Evolutionary conservation across 2,329 filamentous ascomycete genomes (phyloP), one percentile per base, ranked within the genome.

Genomic region (Paracamarosporium sp.): DNA sequence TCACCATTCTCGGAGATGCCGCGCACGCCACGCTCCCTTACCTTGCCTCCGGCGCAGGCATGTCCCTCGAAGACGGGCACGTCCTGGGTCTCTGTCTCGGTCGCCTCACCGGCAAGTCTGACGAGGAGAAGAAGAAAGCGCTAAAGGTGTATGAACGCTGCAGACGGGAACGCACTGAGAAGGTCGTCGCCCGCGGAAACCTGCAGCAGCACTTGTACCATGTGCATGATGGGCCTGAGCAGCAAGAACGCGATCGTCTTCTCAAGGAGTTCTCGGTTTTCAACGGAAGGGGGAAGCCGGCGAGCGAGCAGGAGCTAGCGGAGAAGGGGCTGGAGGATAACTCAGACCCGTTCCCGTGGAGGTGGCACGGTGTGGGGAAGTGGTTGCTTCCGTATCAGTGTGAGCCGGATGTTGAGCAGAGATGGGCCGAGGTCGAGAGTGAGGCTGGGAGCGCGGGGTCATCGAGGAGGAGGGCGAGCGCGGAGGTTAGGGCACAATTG

Each of bases 1-100:
- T 87, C 64, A 83, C 84, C 0, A 80, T 89, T 66, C 77, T 89
- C 0, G 87, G 88, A 0, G 87, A 90, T 64, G 85, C 86, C 0
- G 85, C 86, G 2, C 86, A 90, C 60, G 86, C 87, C 5, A 89
- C 86, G 0, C 76, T 90, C 0, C 88, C 87, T 0, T 90, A 90
- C 66, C 76, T 88, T 0, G 85, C 85, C 1, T 80, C 76, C 6
- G 81, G 84, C 2, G 85, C 85, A 0, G 85, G 85, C 2, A 87
- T 88, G 85, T 82, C 83, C 4, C 76, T 88, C 1, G 86, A 88
- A 69, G 86, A 88, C 53, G 86, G 79, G 0, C 83, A 83, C 2
- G 83, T 86, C 0, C 76, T 88, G 0, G 85, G 86, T 0, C 74
- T 86, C 43, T 86, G 84, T 54, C 78, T 88, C 0, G 79, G 79